Conservation (phyloP, 495 filamentous ascomycete species). For the Daldinia loculata region DNA sequence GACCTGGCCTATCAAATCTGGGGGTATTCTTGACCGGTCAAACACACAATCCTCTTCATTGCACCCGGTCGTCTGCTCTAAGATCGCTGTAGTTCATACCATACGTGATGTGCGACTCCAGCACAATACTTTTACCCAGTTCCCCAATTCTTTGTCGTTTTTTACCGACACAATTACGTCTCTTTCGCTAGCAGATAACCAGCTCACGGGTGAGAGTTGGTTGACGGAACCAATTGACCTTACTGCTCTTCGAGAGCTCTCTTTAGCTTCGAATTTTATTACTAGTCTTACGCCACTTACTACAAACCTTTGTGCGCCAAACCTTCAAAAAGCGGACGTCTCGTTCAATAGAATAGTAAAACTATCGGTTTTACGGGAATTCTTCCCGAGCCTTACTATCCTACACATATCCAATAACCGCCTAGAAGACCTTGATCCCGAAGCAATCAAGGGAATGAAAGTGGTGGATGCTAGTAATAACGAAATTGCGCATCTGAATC, state of each 20-base stretch:
- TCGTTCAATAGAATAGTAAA: conserved; percentile 77
- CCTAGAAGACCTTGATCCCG: conserved; percentile 74
- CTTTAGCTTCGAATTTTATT: conserved; percentile 73
- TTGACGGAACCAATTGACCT: conserved; percentile 70
- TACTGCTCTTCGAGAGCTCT: conserved; percentile 77
- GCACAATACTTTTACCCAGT: conserved; percentile 74
- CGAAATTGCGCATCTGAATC: conserved; percentile 77
- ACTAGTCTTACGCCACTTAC: conserved; percentile 70
- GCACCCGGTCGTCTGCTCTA: conserved; percentile 60
- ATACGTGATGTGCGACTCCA: conserved; percentile 69
- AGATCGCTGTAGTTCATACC: conserved; percentile 57
- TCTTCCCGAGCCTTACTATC: conserved; percentile 72
- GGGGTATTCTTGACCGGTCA: conserved; percentile 77
- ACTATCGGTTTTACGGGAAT: conserved; percentile 63
- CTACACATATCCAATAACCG: conserved; percentile 81
- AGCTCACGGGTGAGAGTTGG: conserved; percentile 67
- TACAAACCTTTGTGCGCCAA: conserved; percentile 71
- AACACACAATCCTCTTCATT: conserved; percentile 66
- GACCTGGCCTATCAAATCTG: conserved; percentile 71
- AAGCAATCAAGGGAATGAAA: conserved; percentile 75
- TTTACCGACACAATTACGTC: conserved; percentile 73
- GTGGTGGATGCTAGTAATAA: conserved; percentile 84
- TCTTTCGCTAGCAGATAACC: conserved; percentile 83
- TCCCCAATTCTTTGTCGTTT: conserved; percentile 73
- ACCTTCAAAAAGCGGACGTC: conserved; percentile 77